phyloP scores from a whole-genome alignment of 108 stramenopile genomes.

The Nitzschia sp. region DNA sequence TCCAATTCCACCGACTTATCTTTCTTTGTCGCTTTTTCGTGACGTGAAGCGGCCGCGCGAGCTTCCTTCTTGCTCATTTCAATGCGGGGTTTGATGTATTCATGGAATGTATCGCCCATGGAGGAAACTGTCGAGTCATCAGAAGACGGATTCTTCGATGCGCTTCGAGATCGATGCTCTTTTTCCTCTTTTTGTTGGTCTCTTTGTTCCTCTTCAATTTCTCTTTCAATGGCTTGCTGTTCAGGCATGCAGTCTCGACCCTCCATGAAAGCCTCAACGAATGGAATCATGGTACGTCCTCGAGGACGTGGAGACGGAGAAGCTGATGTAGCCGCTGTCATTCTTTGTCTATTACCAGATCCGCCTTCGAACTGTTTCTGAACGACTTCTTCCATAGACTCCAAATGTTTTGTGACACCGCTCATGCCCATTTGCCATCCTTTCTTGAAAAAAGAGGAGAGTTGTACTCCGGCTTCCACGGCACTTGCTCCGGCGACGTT shows the following conservation, averaged over 20 bases:
- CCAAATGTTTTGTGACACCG: slow-evolving; percentile 2
- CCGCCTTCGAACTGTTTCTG: not conserved
- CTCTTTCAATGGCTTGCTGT: not conserved
- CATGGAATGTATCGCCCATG: slow-evolving; percentile 5
- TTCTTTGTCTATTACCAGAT: too few relatives aligned
- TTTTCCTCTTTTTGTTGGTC: not conserved
- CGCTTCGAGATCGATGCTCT: not conserved
- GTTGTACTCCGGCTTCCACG: not conserved
- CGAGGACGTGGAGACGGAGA: not conserved
- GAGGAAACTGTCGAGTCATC: slow-evolving; percentile 4
- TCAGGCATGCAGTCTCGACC: not conserved
- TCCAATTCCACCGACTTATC: too few relatives aligned
- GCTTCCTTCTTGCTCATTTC: not conserved
- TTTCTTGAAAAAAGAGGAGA: not conserved
- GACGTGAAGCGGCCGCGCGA: too few relatives aligned
- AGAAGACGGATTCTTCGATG: not conserved
- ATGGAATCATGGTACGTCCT: not conserved
- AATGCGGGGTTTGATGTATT: slow-evolving; percentile 1
- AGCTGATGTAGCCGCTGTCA: not conserved
- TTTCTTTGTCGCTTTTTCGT: too few relatives aligned
- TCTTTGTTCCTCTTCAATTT: not conserved
- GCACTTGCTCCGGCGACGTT: not conserved
- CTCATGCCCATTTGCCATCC: not conserved
- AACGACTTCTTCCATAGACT: slow-evolving; percentile 5
- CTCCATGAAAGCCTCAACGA: not conserved